Percentiles rank a stretch among this genome's conserved stretches.
Evolutionary conservation across 148 eudicot species (phyloP).

Genomic region (Arbutus unedo): DNA sequence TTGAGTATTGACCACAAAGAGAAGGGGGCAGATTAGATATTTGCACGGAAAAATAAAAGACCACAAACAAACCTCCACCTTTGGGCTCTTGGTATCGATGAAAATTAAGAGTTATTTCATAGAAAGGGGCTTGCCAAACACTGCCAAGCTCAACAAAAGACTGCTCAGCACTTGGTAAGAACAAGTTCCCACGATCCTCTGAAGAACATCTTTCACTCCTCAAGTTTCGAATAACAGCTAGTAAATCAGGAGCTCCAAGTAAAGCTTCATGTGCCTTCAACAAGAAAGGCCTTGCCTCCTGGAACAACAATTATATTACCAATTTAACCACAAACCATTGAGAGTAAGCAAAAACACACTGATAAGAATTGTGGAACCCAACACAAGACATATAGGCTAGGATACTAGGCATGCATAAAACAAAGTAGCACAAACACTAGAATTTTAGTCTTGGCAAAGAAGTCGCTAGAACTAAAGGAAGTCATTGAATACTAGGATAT

Average conservation of each 20-base stretch:
- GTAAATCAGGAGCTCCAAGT: constrained; percentile 43
- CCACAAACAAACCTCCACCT: constrained; percentile 35
- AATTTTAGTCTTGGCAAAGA: too few relatives aligned
- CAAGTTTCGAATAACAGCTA: constrained; percentile 45
- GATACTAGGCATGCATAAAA: too few relatives aligned
- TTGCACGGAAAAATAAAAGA: background rate
- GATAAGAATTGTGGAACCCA: background rate
- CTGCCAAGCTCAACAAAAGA: constrained; percentile 60
- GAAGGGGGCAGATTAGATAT: background rate
- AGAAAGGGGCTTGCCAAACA: constrained; percentile 75
- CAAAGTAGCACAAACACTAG: too few relatives aligned
- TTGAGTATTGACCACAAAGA: background rate
- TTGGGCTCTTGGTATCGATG: constrained; percentile 12
- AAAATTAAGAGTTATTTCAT: constrained; percentile 53
- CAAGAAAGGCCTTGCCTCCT: constrained; percentile 64
- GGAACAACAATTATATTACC: constrained; percentile 21
- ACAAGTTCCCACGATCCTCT: constrained; percentile 28
- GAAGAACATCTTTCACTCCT: constrained; percentile 32
- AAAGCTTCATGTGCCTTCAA: constrained; percentile 69
- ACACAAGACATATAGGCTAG: background rate
- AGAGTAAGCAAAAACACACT: background rate
- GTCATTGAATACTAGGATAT: too few relatives aligned
- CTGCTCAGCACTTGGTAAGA: constrained; percentile 22
- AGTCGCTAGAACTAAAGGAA: too few relatives aligned
- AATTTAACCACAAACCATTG: background rate